Evolutionary conservation across 176 grass and related monocot genomes (phyloP).

Genomic region (Rhipidocladum racemiflorum): DNA sequence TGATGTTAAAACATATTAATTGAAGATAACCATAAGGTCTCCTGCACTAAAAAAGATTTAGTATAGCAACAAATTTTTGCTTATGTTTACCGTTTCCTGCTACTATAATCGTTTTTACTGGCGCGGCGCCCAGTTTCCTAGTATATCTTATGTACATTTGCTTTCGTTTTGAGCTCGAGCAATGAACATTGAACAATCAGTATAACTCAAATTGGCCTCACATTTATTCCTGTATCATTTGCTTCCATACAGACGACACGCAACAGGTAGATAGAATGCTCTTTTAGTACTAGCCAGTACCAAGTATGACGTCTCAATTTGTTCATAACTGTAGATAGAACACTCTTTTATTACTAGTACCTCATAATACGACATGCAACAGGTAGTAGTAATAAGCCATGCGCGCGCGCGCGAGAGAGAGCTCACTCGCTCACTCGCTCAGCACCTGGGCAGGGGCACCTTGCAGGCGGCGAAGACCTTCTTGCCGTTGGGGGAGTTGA

Average conservation of each 20-base stretch:
- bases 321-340: background rate
- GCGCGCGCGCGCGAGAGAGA: background rate
- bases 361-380: background rate
- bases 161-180: too few relatives aligned
- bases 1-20: too few relatives aligned
- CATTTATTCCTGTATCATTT: background rate
- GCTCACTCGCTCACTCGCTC: background rate
- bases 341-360: background rate
- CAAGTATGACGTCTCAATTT: background rate
- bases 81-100: too few relatives aligned
- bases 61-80: too few relatives aligned
- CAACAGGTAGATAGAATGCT: background rate
- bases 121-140: too few relatives aligned
- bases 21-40: too few relatives aligned
- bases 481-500: slow-evolving; percentile 92
- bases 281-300: background rate
- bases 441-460: slow-evolving; percentile 38
- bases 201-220: background rate
- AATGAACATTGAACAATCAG: too few relatives aligned
- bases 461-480: slow-evolving; percentile 64
- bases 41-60: too few relatives aligned
- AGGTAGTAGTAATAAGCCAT: background rate
- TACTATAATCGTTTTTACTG: too few relatives aligned
- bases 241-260: too few relatives aligned
- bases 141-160: too few relatives aligned